Evolutionary conservation across 2,329 filamentous ascomycete species (phyloP), one percentile per base, ranked within the genome.

Genomic region (Rhexocercosporidium sp.): DNA sequence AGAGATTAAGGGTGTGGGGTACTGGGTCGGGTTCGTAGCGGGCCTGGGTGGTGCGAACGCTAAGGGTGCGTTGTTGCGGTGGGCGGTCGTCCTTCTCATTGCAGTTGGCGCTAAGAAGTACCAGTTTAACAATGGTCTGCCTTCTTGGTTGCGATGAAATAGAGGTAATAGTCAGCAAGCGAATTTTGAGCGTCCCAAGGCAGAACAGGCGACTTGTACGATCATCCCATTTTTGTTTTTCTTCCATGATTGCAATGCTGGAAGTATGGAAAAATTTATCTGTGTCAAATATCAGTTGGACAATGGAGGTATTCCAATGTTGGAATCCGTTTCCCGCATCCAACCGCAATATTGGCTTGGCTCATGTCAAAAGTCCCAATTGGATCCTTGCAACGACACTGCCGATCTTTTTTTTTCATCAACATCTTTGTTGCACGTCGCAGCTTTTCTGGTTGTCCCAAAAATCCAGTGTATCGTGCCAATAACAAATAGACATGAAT

Each of bases 11-110:
- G 85, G 87, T 0, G 53, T 86, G 3, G 78, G 75, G 49, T 89
- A 89, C 77, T 90, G 86, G 84, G 1, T 83, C 22, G 75, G 80
- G 66, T 75, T 89, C 47, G 63, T 89, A 39, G 69, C 85, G 20
- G 79, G 83, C 8, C 80, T 89, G 46, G 87, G 88, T 41, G 81
- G 82, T 34, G 80, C 80, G 67, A 79, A 80, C 66, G 78, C 67
- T 18, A 68, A 66, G 53, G 59, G 62, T 46, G 46, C 64, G 41
- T 31, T 73, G 25, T 18, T 69, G 16, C 62, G 69, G 46, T 73
- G 69, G 72, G 68, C 66, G 22, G n/a, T 72, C 25, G 64, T 71
- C 9, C 66, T 61, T 25, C 51, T 72, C 14, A 37, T 72, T 60
- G 69, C 66, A 22, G 53, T 71, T 27, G 70, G 66, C n/a, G 64